Evolutionary conservation across 371 early-diverging fungal species (phyloP).

Genomic region (Circinella umbellata): DNA sequence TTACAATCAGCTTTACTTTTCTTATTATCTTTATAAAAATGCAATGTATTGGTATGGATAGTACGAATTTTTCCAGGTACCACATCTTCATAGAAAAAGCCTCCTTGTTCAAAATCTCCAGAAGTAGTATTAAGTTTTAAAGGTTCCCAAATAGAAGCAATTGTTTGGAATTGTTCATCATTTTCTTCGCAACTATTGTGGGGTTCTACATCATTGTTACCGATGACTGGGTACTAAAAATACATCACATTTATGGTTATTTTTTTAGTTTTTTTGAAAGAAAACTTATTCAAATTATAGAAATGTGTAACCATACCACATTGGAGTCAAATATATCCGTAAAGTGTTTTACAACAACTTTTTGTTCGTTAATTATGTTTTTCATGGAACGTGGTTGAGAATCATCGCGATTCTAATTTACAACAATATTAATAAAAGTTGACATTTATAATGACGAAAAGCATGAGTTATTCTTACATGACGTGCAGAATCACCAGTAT

Average conservation of each 20-base stretch:
- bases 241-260: too few relatives aligned
- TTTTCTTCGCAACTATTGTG: constrained; percentile 13
- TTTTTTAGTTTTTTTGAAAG: neutral
- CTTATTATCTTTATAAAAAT: constrained; percentile 32
- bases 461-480: constrained; percentile 16
- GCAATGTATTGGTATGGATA: constrained; percentile 30
- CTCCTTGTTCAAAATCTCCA: constrained; percentile 16
- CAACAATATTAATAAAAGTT: neutral
- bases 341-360: constrained; percentile 27
- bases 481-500: constrained; percentile 42
- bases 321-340: constrained; percentile 26
- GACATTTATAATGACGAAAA: neutral
- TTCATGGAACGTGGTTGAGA: constrained; percentile 18
- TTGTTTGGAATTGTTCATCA: constrained; percentile 15
- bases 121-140: constrained; percentile 18
- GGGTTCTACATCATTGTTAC: constrained; percentile 42
- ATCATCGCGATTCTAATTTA: constrained; percentile 31
- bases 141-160: constrained; percentile 27
- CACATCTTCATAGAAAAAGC: constrained; percentile 25
- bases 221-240: constrained; percentile 37
- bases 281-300: neutral
- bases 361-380: constrained; percentile 26
- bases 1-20: constrained; percentile 27
- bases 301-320: constrained; percentile 21
- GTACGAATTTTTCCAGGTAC: constrained; percentile 24